Evolutionary conservation across 345 rosid genomes (phyloP).

Genomic region (Brassica cretica): DNA sequence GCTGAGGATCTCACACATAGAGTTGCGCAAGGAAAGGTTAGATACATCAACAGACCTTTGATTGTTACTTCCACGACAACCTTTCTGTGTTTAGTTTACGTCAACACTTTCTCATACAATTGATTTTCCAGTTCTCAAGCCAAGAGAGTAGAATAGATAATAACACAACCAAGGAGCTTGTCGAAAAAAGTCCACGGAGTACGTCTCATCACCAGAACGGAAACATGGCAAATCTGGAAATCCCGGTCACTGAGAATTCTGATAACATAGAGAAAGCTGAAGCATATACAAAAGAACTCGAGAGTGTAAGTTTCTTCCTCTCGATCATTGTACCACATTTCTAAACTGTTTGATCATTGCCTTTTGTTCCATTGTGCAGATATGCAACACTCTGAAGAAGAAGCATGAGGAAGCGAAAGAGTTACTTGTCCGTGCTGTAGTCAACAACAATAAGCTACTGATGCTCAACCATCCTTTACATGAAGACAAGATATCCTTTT

Average conservation of each 20-base stretch:
- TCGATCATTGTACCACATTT: background rate
- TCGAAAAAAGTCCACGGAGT: conserved; percentile 33
- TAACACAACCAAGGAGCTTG: conserved; percentile 31
- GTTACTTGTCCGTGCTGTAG: conserved; percentile 72
- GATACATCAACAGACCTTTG: background rate
- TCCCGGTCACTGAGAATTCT: conserved; percentile 47
- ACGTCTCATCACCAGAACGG: conserved; percentile 37
- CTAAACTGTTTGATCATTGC: background rate
- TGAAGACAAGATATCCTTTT: conserved; percentile 87
- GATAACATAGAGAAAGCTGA: conserved; percentile 71
- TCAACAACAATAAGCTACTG: conserved; percentile 71
- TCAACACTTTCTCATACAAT: conserved; percentile 8
- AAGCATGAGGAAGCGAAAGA: conserved; percentile 88
- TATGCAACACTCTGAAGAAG: conserved; percentile 77
- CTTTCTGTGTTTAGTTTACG: conserved; percentile 7
- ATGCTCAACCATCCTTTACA: conserved; percentile 81
- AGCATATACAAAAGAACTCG: conserved; percentile 78
- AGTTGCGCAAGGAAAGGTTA: conserved; percentile 47
- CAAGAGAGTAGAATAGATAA: conserved; percentile 33
- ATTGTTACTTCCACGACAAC: background rate
- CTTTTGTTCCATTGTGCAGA: conserved; percentile 45
- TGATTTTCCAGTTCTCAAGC: conserved; percentile 44
- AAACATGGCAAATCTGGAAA: conserved; percentile 47
- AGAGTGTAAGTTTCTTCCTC: conserved; percentile 52
- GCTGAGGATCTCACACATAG: conserved; percentile 15